A percentile compares a stretch with the other conserved stretches of the same genome.
Conservation (phyloP, 2,329 filamentous ascomycete species). For the Trichoderma asperellum region DNA sequence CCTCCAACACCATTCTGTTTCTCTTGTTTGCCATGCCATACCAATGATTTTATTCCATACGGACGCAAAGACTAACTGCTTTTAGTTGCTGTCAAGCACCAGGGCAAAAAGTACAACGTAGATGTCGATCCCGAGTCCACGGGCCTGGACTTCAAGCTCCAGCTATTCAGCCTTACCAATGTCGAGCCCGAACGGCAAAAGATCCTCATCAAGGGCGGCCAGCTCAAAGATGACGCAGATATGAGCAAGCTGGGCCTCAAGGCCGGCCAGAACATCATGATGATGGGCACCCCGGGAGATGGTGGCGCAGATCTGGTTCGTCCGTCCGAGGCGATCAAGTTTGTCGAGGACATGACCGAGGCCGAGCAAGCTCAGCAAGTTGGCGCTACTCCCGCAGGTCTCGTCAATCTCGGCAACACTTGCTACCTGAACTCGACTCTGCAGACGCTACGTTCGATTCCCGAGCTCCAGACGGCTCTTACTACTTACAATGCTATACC, state of each 20-base stretch:
- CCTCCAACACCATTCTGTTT: neutral
- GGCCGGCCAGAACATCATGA: slow-evolving; percentile 85
- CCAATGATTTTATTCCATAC: neutral
- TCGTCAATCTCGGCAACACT: slow-evolving; percentile 94
- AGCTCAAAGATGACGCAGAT: slow-evolving; percentile 92
- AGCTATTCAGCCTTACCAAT: slow-evolving; percentile 91
- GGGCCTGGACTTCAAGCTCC: slow-evolving; percentile 93
- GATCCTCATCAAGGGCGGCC: slow-evolving; percentile 89
- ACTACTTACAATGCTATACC: slow-evolving; percentile 54
- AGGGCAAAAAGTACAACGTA: slow-evolving; percentile 92
- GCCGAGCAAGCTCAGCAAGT: slow-evolving; percentile 83
- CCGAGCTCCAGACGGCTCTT: slow-evolving; percentile 84
- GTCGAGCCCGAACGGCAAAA: slow-evolving; percentile 97
- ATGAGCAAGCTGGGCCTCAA: slow-evolving; percentile 85
- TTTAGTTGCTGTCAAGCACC: slow-evolving; percentile 88
- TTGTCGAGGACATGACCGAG: slow-evolving; percentile 97
- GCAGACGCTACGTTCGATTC: slow-evolving; percentile 86
- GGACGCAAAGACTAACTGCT: neutral
- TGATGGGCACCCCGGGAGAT: slow-evolving; percentile 88
- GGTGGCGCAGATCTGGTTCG: slow-evolving; percentile 64
- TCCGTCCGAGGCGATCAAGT: slow-evolving; percentile 82
- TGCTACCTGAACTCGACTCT: slow-evolving; percentile 98
- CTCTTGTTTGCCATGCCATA: neutral
- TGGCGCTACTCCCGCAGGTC: slow-evolving; percentile 83
- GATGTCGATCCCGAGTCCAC: slow-evolving; percentile 83